Conservation (phyloP, 164 flowering plant genomes). For the Nelumbo lutea region DNA sequence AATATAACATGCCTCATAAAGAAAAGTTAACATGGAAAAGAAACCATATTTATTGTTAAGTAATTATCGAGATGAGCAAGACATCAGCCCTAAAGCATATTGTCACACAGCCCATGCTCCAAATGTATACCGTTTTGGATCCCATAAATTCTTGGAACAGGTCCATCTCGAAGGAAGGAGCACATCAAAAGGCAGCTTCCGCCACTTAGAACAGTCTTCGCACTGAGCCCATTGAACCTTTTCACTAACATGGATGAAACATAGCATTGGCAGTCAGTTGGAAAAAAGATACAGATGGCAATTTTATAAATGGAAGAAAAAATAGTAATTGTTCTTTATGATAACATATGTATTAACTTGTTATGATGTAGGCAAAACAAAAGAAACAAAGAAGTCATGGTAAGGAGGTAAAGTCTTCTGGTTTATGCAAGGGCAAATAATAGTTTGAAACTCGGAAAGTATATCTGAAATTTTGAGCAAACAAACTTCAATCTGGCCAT, state of each 20-base stretch:
- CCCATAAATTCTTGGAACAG: conserved; percentile 43
- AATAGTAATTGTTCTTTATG: neutral
- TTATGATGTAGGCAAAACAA: neutral
- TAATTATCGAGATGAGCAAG: too few species aligned
- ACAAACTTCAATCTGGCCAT: too few species aligned
- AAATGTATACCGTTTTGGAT: conserved; percentile 32
- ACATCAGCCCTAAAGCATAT: too few species aligned
- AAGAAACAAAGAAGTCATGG: neutral
- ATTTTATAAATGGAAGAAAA: neutral
- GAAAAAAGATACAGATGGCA: neutral
- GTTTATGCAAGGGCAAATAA: neutral
- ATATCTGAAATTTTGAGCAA: too few species aligned
- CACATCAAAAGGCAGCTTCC: conserved; percentile 62
- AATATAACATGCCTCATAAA: too few species aligned
- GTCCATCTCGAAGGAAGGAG: conserved; percentile 71
- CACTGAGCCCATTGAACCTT: conserved; percentile 67
- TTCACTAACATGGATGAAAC: conserved; percentile 22
- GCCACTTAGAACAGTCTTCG: conserved; percentile 77
- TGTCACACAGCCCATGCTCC: too few species aligned
- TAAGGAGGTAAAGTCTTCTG: neutral
- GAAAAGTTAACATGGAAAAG: too few species aligned
- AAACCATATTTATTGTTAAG: too few species aligned
- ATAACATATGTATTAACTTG: neutral
- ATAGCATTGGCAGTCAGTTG: conserved; percentile 10
- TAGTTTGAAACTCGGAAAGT: neutral